phyloP scores from a whole-genome alignment of 768 basidiomycete species.

The Albatrellus ellisii region DNA sequence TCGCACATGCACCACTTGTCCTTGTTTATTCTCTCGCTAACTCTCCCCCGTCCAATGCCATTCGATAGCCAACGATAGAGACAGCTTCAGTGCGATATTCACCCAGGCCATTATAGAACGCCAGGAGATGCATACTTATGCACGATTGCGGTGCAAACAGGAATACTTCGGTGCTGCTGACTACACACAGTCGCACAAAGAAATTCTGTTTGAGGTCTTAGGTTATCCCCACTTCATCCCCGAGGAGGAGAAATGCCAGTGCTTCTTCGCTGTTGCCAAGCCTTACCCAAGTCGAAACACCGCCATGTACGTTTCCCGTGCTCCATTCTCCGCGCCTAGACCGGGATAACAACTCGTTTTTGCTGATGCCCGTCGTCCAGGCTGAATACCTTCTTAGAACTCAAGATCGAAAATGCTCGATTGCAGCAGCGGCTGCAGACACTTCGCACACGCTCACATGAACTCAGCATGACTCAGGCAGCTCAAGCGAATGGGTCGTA shows the following conservation, averaged over 20 bases:
- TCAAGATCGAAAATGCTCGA: constrained; percentile 80
- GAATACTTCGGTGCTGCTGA: constrained; percentile 17
- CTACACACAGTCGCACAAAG: constrained; percentile 22
- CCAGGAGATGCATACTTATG: constrained; percentile 40
- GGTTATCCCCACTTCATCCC: constrained; percentile 43
- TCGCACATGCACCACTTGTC: constrained; percentile 15
- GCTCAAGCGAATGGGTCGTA: constrained; percentile 10
- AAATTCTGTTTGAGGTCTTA: constrained; percentile 59
- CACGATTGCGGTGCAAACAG: constrained; percentile 42
- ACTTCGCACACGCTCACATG: constrained; percentile 19
- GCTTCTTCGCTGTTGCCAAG: constrained; percentile 63
- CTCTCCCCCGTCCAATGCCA: constrained; percentile 1
- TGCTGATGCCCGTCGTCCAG: constrained; percentile 21
- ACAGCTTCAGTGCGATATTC: constrained; percentile 33
- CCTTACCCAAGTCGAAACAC: constrained; percentile 67
- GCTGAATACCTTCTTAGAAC: constrained; percentile 63
- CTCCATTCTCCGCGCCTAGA: not conserved
- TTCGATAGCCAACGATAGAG: constrained; percentile 51
- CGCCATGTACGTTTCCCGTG: constrained; percentile 37
- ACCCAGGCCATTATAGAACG: constrained; percentile 37
- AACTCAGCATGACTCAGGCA: constrained; percentile 8
- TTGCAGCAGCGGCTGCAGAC: constrained; percentile 48
- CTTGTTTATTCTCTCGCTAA: constrained; percentile 7
- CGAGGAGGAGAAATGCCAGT: constrained; percentile 32
- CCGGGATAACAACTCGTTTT: not conserved